Evolutionary conservation across 164 flowering plant genomes (phyloP), one percentile per base, ranked within the genome.

Genomic region (Warburgia ugandensis): DNA sequence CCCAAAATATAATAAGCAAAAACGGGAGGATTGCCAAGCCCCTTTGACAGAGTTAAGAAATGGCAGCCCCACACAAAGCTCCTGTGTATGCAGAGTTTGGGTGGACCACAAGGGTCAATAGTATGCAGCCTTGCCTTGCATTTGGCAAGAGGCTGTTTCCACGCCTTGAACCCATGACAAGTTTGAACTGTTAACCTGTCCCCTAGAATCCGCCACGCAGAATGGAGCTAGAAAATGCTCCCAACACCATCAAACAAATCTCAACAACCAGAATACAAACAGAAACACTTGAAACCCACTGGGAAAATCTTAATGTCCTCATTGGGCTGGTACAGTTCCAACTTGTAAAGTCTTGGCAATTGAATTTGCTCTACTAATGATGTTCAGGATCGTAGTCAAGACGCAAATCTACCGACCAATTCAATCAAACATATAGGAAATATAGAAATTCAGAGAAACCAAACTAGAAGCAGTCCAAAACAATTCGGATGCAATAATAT

Each of bases 1-100:
- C 86, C 82, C 23, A 47, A 65, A 19, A 79, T 73, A 63, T 60
- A 69, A 44, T 79, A 79, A 28, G 81, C 81, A 13, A 79, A 46
- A 10, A 66, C 54, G 13, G 82, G 82, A 4, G 79, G 82, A 25
- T 59, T 45, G 11, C 48, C 62, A 7, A 67, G 27, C 4, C 71
- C 69, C 52, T 71, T 68, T 7, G 32, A 43, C 19, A 61, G 63
- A 12, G 21, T 28, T 48, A n/a, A n/a, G n/a, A n/a, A n/a, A n/a
- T n/a, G n/a, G n/a, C n/a, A n/a, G n/a, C n/a, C n/a, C n/a, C n/a
- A n/a, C n/a, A n/a, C n/a, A n/a, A n/a, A n/a, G n/a, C n/a, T n/a
- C n/a, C n/a, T n/a, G n/a, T n/a, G n/a, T n/a, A n/a, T n/a, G n/a
- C n/a, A n/a, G n/a, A n/a, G n/a, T n/a, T n/a, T n/a, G n/a, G n/a